A percentile compares a stretch with the other conserved stretches of the same genome.
These are phyloP conservation scores for Lojkania enalia DNA, from an alignment of 2,329 filamentous ascomycete genomes.

Conservation along the genomic window DNA sequence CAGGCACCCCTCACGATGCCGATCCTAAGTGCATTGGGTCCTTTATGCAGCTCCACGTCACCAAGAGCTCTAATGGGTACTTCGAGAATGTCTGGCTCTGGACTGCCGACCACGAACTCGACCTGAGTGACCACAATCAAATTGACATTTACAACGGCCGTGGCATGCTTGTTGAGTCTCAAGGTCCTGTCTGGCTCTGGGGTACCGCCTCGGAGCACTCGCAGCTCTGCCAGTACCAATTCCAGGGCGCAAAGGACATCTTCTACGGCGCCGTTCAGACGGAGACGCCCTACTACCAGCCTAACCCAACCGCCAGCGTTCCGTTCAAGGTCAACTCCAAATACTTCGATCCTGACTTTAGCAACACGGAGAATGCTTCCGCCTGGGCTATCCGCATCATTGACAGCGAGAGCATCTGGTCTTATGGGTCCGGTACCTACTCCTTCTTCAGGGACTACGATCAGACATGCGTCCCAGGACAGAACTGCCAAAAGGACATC, in stretches of 20 bases:
- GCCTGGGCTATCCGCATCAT: conserved; percentile 53
- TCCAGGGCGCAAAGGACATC: conserved; percentile 62
- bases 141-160: conserved; percentile 87
- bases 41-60: conserved; percentile 65
- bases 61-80: conserved; percentile 65
- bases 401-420: conserved; percentile 47
- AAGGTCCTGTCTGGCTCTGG: conserved; percentile 75
- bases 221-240: conserved; percentile 71
- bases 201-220: conserved; percentile 69
- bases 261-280: conserved; percentile 69
- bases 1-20: conserved; percentile 61
- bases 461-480: conserved; percentile 51
- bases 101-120: conserved; percentile 89
- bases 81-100: conserved; percentile 91
- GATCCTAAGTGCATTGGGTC: conserved; percentile 72
- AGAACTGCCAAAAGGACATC: conserved; percentile 58
- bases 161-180: conserved; percentile 76
- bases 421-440: conserved; percentile 57
- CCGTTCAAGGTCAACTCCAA: conserved; percentile 57
- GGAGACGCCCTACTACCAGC: conserved; percentile 73
- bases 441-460: conserved; percentile 63
- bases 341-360: conserved; percentile 51
- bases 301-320: conserved; percentile 60
- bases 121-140: conserved; percentile 70
- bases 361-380: conserved; percentile 31